Evolutionary conservation across 2,329 filamentous ascomycete species (phyloP).

Genomic region (Sclerotiophoma versabilis): DNA sequence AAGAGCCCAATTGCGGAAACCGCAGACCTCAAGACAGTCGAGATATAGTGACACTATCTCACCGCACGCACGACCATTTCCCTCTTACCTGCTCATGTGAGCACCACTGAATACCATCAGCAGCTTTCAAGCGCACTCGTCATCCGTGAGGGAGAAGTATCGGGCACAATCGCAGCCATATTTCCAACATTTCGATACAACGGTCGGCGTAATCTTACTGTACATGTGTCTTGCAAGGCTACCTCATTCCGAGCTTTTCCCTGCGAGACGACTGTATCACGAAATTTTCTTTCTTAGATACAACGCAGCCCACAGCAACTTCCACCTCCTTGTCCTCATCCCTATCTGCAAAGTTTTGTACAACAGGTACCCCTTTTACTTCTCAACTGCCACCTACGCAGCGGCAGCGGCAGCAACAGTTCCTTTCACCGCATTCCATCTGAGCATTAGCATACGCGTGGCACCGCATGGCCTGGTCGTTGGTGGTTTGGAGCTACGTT

Average conservation of each 20-base stretch:
- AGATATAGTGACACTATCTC: slow-evolving; percentile 47
- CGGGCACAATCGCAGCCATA: slow-evolving; percentile 6
- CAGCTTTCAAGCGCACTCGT: slow-evolving; percentile 9
- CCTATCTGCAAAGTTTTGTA: slow-evolving; percentile 19
- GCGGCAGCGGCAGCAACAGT: neutral
- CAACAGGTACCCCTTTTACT: slow-evolving; percentile 16
- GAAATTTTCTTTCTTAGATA: slow-evolving; percentile 20
- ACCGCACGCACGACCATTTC: neutral
- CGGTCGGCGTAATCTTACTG: slow-evolving; percentile 18
- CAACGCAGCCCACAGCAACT: slow-evolving; percentile 1
- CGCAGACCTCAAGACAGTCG: slow-evolving; percentile 57
- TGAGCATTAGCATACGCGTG: slow-evolving; percentile 24
- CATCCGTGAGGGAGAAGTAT: neutral
- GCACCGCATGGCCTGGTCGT: slow-evolving; percentile 22
- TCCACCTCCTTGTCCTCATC: neutral
- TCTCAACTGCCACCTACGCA: slow-evolving; percentile 7
- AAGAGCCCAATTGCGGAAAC: slow-evolving; percentile 41
- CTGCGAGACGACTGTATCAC: slow-evolving; percentile 20
- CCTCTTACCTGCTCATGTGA: neutral
- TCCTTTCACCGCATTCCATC: slow-evolving; percentile 6
- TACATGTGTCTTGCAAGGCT: slow-evolving; percentile 11
- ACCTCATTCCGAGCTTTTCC: slow-evolving; percentile 1
- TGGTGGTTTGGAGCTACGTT: slow-evolving; percentile 27
- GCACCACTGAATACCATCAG: slow-evolving; percentile 16
- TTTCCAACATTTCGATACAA: slow-evolving; percentile 14